Evolutionary conservation across 106 monocot genomes (phyloP), one percentile per base, ranked within the genome.

Genomic region (Allium fistulosum): DNA sequence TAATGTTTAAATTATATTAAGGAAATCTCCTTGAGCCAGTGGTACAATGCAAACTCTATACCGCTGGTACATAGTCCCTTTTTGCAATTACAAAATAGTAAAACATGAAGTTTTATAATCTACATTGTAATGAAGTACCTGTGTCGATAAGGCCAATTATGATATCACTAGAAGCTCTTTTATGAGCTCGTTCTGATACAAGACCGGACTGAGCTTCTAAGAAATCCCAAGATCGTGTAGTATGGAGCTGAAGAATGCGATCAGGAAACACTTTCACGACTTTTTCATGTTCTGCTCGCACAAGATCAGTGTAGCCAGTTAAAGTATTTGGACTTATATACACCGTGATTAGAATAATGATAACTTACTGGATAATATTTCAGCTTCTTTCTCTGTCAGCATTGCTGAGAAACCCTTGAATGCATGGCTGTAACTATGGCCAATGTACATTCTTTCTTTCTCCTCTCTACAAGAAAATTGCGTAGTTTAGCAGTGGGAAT

Each of bases 221-320:
- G 72, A 97, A 97, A 70, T 86, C 92, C 96, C 92, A 97, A 12
- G 96, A 92, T 46, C 92, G 83, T 0, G 96, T 97, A 0, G 96
- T 97, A 71, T 97, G 96, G 48, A 92, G 92, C 49, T 89, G 84
- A 58, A 97, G 92, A 65, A 78, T 61, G 10, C 67, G 73, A 26
- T 97, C 92, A 11, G 46, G 77, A 70, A 97, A 97, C 10, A 97
- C 92, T 0, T 88, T 86, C 26, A 92, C 84, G 6, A 97, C 92
- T 53, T 75, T 80, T 62, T 74, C 76, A 66, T 79, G 74, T 10
- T 76, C 95, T 96, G 85, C 17, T 48, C 4, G 22, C 17, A 17
- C 2, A 53, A 63, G 55, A 61, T 37, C 55, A n/a, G 45, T 74
- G 58, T 46, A 52, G 22, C 50, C 13, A 57, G 10, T 56, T 7